Conservation (phyloP, 345 rosid species). For the Hevea brasiliensis region DNA sequence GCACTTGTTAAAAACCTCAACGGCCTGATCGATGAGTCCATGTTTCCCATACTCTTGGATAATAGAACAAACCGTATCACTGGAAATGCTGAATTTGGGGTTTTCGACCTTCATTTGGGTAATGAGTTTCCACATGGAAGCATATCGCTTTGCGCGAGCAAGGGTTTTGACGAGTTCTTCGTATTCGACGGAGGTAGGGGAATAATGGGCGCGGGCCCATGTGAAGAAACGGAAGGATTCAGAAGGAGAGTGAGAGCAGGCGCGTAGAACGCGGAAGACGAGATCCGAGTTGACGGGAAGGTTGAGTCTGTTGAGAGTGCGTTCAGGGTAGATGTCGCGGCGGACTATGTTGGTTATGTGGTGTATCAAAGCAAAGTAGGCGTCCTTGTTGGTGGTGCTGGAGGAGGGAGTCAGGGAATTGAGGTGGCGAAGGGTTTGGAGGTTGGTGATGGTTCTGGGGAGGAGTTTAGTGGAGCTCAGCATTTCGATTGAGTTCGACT, state of each 20-base stretch:
- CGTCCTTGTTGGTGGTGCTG: constrained; percentile 39
- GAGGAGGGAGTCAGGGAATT: not conserved
- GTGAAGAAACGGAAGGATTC: constrained; percentile 86
- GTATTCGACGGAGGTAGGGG: constrained; percentile 65
- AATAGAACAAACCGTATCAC: constrained; percentile 60
- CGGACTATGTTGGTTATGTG: constrained; percentile 41
- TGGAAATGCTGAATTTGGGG: constrained; percentile 46
- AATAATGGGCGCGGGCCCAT: constrained; percentile 68
- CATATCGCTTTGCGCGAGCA: constrained; percentile 52
- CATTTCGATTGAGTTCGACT: too few species aligned
- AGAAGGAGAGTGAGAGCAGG: constrained; percentile 59
- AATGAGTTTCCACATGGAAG: constrained; percentile 83
- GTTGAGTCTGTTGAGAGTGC: constrained; percentile 52
- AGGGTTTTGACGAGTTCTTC: constrained; percentile 72
- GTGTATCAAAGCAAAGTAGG: constrained; percentile 74
- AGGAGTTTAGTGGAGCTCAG: too few species aligned
- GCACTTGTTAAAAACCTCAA: constrained; percentile 75
- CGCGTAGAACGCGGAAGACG: constrained; percentile 81
- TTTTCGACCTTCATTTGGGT: constrained; percentile 54
- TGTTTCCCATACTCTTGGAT: constrained; percentile 76
- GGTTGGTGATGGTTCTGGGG: not conserved
- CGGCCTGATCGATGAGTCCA: constrained; percentile 74
- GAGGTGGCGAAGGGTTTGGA: constrained; percentile 6
- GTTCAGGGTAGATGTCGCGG: constrained; percentile 80
- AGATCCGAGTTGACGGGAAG: constrained; percentile 67